Base-by-base conservation (phyloP, 1,284 basidiomycete genomes). In the Malassezia obtusa region DNA sequence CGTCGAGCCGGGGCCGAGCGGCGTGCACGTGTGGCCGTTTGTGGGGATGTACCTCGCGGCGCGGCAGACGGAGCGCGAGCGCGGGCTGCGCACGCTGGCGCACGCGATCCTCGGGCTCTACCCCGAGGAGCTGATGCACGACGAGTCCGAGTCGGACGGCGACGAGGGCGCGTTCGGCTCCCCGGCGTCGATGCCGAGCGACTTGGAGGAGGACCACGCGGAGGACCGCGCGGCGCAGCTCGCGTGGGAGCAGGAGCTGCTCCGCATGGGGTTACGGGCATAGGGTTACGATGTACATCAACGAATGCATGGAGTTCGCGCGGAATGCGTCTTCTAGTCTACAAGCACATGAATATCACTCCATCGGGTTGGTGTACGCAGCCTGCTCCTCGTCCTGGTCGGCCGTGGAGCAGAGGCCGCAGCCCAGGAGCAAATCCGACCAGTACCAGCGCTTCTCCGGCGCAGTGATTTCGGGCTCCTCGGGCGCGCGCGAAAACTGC, bases 21-120 rank as follows among this genome's bases (percentile, higher is more conserved):
- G 71, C 10, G 68, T 73, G 14, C 71, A 73, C 35, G 67, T 68
- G 15, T 73, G 71, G 71, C 71, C 71, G 3, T 70, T 73, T 28
- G 66, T 71, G 25, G 58, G 61, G 12, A 71, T 72, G 63, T 68
- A 71, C 36, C 57, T 72, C 0, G 71, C 67, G 5, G 62, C 64
- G 25, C 54, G 55, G 15, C 61, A 63, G 38, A 22, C 32, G 6
- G 66, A 73, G 49, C 63, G 71, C 9, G 71, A 71, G 49, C 58
- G 62, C 21, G 71, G 71, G 0, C 51, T 73, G 24, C 63, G 68
- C 41, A 50, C 60, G 46, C 52, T 73, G 2, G 71, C 69, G 10
- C 52, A 59, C 24, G 70, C 68, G 45, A 58, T 70, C 12, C 30
- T 49, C 9, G 14, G 58, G 22, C 25, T 43, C 17, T 43, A 43